Percentiles rank a stretch among this genome's conserved stretches.
phyloP scores from a whole-genome alignment of 2,329 filamentous ascomycete species.

The Cladosporium sp. region DNA sequence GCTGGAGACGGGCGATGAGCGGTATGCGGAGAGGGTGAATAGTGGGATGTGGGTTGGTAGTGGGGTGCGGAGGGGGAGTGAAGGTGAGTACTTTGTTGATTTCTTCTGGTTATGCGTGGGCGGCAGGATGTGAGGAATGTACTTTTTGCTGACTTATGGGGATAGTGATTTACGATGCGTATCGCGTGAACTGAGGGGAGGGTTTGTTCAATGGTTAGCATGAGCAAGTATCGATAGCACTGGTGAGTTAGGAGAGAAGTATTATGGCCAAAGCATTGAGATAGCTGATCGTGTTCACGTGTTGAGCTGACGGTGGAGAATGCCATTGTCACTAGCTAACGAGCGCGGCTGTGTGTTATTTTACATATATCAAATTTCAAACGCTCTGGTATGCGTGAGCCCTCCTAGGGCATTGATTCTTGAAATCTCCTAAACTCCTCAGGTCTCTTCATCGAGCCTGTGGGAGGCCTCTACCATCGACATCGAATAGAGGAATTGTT shows the following conservation, averaged over 20 bases:
- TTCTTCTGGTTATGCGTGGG: neutral
- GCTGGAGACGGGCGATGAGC: conserved; percentile 24
- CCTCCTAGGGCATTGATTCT: neutral
- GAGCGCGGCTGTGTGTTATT: neutral
- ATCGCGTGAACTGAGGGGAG: conserved; percentile 19
- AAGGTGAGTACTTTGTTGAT: conserved; percentile 20
- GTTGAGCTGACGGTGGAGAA: neutral
- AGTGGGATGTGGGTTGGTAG: conserved; percentile 24
- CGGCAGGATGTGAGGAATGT: neutral
- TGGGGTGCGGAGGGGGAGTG: conserved; percentile 21
- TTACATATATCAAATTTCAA: neutral
- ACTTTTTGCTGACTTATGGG: neutral
- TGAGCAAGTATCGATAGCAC: too few relatives aligned
- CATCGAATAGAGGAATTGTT: neutral
- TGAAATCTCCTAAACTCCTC: neutral
- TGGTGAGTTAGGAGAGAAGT: too few relatives aligned
- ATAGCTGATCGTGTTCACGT: too few relatives aligned
- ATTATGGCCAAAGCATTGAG: too few relatives aligned
- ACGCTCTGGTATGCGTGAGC: neutral
- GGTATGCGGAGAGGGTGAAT: conserved; percentile 22
- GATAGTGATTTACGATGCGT: conserved; percentile 25
- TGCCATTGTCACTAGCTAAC: neutral
- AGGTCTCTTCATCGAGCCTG: neutral
- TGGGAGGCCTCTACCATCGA: neutral
- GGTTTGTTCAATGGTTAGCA: too few relatives aligned